A percentile compares a stretch with the other conserved stretches of the same genome.
phyloP scores from a whole-genome alignment of 495 filamentous ascomycete genomes.

The Glonium stellatum region DNA sequence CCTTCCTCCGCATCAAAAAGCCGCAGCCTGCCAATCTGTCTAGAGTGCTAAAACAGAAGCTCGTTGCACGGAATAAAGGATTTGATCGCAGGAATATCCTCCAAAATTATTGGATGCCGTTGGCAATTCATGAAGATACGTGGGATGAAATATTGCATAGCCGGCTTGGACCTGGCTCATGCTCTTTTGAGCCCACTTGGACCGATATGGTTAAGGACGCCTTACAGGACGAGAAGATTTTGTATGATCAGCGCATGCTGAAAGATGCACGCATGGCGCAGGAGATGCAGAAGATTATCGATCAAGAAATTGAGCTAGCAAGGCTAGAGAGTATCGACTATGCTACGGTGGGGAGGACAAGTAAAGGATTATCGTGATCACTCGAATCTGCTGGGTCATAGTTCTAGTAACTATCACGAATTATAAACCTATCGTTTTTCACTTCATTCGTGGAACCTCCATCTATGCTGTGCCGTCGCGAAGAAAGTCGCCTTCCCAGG shows the following conservation, averaged over 20 bases:
- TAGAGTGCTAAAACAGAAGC: conserved; percentile 49
- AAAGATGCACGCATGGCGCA: conserved; percentile 33
- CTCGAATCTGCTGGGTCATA: too few relatives aligned
- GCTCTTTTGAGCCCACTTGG: conserved; percentile 2
- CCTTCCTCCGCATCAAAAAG: conserved; percentile 64
- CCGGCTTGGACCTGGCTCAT: not conserved
- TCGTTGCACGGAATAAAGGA: conserved; percentile 37
- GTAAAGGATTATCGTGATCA: too few relatives aligned
- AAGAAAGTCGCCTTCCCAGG: too few relatives aligned
- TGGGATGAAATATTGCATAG: conserved; percentile 45
- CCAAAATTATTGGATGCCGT: conserved; percentile 32
- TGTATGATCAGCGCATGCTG: conserved; percentile 15
- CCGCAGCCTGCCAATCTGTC: conserved; percentile 56
- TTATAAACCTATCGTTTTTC: too few relatives aligned
- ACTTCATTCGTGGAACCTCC: too few relatives aligned
- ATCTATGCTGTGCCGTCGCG: too few relatives aligned
- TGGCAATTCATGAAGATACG: conserved; percentile 51
- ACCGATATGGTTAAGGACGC: conserved; percentile 1
- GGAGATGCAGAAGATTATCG: conserved; percentile 45
- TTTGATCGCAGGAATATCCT: conserved; percentile 33
- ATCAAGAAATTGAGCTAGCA: conserved; percentile 42
- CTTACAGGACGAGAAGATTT: conserved; percentile 21
- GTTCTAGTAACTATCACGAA: too few relatives aligned
- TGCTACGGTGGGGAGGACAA: too few relatives aligned
- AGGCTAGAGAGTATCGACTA: conserved; percentile 30